Evolutionary conservation across 768 basidiomycete genomes (phyloP), one percentile per base, ranked within the genome.

Genomic region (Fistulinella prunicolor): DNA sequence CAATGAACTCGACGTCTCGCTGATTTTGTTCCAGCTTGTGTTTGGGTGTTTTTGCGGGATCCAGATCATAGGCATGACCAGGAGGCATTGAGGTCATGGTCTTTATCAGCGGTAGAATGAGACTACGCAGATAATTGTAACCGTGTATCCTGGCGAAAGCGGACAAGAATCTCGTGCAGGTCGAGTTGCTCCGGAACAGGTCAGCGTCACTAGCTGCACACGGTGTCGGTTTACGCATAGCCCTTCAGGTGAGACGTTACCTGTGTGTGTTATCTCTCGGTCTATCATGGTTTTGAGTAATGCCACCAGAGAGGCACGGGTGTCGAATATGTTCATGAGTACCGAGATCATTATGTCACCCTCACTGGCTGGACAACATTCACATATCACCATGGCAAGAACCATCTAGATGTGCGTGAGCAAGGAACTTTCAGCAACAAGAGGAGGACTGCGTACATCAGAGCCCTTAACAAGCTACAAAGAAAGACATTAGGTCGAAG

Each of bases 111-210:
- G 92, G 90, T 36, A 78, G 72, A 38, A 95, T 78, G 20, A 94
- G 75, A 38, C 77, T 80, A 17, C 93, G 79, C n/a, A 96, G 73
- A 65, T 95, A 96, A 48, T 85, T 83, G 65, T 95, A 96, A 4
- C 94, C 94, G 51, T 94, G 90, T n/a, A 87, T 81, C 61, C 78
- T 83, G 4, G 89, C 90, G 57, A 94, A 94, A 2, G 84, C 81
- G 6, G 90, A 90, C 38, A 96, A 70, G 49, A 97, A 85, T 36
- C 88, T 74, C n/a, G 88, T 89, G 57, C 85, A 91, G 1, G 88
- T 89, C 3, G 88, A 86, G 64, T 95, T 96, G 51, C 87, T 77
- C 42, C 94, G 78, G 72, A 97, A 96, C 8, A 97, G 70, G n/a
- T 80, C 77, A 1, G 83, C 75, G 53, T 94, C 90, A 56, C 76